Conservation (phyloP, 495 filamentous ascomycete species). For the Penicillium canariense region DNA sequence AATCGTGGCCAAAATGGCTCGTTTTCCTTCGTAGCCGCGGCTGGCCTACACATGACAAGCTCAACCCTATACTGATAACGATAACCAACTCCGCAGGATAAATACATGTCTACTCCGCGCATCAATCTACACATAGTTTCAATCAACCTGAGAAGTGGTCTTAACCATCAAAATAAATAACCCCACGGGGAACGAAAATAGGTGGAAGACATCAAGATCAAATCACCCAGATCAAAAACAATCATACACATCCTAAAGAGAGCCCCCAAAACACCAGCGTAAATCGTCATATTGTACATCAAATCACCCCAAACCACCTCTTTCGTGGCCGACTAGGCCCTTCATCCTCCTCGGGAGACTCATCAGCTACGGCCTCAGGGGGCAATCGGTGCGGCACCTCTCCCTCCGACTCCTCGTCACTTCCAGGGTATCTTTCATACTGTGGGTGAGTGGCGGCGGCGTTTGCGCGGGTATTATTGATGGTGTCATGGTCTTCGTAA, state of each 20-base stretch:
- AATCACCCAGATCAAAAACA: conserved; percentile 5
- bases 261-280: not conserved
- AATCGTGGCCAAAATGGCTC: too few species aligned
- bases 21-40: too few species aligned
- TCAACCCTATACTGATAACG: too few species aligned
- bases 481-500: conserved; percentile 29
- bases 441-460: conserved; percentile 17
- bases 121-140: too few species aligned
- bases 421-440: conserved; percentile 28
- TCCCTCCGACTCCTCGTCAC: conserved; percentile 23
- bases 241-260: conserved; percentile 10
- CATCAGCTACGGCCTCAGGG: conserved; percentile 14
- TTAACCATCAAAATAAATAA: not conserved
- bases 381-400: conserved; percentile 24
- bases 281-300: conserved; percentile 24
- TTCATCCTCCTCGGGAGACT: conserved; percentile 16
- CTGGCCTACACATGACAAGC: too few species aligned
- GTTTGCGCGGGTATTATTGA: conserved; percentile 29
- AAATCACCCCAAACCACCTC: conserved; percentile 43
- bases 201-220: not conserved
- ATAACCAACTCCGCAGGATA: too few species aligned
- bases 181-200: not conserved
- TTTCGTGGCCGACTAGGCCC: conserved; percentile 23
- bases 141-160: not conserved
- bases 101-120: too few species aligned